Evolutionary conservation across 805 yeast genomes (phyloP), one percentile per base, ranked within the genome.

Genomic region (Lipomyces yamadae): DNA sequence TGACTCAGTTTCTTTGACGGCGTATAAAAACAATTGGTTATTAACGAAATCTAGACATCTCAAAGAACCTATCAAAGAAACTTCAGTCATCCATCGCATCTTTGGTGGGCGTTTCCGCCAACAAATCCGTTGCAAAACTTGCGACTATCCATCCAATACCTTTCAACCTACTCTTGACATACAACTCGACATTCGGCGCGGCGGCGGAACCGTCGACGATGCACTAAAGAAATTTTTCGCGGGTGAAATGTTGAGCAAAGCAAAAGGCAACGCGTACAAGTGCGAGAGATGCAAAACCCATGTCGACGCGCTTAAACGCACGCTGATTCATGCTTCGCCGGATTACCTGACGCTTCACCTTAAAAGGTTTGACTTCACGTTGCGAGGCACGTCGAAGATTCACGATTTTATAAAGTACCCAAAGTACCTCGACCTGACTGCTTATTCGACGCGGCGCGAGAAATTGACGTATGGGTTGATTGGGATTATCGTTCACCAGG

Each of bases 141-240:
- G 99, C 80, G 86, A 88, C n/a, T 86, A 90, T 72, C 86, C 90
- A 29, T 90, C 96, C 13, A 86, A 86, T 61, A 95, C 99, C 5
- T 87, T 88, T 71, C 99, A 95, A 78, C 97, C 95, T 74, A 90
- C 95, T 74, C 93, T 93, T 76, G 99, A 95, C 79, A 81, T 95
- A 64, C 90, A 97, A 6, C 82, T 95, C 60, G 93, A 95, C 60
- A 81, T 95, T 69, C 86, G 85, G 59, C 82, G 83, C 59, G 65
- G 65, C 33, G 66, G 65, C 18, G 56, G 33, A 10, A 84, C 93
- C 1, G 84, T 95, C 67, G 90, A 88, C 71, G 87, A 84, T 71
- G 89, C 97, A 2, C 83, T 95, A 55, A 79, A 80, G 61, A 96
- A 91, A 74, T 94, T 90, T 74, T 95, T 95, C 80, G 85, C 89